Evolutionary conservation across 371 early-diverging fungal species (phyloP).

Genomic region (Lichtheimia ornata): DNA sequence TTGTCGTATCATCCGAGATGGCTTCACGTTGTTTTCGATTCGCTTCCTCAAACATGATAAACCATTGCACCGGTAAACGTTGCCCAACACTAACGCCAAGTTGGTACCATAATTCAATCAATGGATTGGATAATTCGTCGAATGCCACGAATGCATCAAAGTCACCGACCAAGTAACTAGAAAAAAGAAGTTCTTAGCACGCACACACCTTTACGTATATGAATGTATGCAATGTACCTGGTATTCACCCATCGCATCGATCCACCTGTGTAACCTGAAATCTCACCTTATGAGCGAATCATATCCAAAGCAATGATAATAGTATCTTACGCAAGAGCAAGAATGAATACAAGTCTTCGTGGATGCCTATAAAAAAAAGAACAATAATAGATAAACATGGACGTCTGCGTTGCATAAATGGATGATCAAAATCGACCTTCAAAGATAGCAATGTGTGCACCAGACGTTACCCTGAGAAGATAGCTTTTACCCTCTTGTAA

Average conservation of each 20-base stretch:
- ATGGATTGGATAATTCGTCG: constrained; percentile 7
- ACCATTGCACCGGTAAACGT: constrained; percentile 4
- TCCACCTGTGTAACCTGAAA: background rate
- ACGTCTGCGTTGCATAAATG: background rate
- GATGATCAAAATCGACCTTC: constrained; percentile 4
- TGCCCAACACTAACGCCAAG: constrained; percentile 9
- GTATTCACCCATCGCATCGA: constrained; percentile 7
- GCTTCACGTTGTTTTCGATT: constrained; percentile 8
- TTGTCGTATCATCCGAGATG: too few relatives aligned
- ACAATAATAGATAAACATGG: background rate
- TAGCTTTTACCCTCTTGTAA: constrained; percentile 6
- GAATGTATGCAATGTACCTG: background rate
- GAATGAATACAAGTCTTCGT: constrained; percentile 10
- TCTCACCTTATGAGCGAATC: background rate
- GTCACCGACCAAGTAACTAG: constrained; percentile 5
- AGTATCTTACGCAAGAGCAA: background rate
- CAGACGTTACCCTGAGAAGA: constrained; percentile 4
- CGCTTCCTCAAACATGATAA: constrained; percentile 11
- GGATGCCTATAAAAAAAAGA: constrained; percentile 6
- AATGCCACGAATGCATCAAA: constrained; percentile 10
- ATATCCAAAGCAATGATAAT: too few relatives aligned
- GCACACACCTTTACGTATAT: background rate
- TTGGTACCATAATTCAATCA: constrained; percentile 10
- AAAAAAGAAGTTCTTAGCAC: background rate
- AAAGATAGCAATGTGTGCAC: constrained; percentile 9